Conservation (phyloP, 1,139 yeast genomes). For the Saccharomyces pastorianus region DNA sequence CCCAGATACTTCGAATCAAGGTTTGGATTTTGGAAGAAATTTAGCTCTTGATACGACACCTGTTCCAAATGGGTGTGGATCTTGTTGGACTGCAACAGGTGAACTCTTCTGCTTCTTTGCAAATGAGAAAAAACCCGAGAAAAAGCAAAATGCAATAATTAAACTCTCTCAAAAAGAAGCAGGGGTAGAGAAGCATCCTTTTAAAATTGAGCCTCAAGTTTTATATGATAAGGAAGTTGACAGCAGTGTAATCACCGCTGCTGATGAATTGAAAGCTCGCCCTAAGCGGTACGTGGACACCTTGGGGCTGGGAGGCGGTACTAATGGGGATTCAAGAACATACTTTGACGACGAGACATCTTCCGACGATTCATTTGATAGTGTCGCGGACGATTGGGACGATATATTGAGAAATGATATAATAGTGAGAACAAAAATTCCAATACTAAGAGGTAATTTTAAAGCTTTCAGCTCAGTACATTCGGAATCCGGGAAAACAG, state of each 20-base stretch:
- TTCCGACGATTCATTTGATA: conserved; percentile 32
- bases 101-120: conserved; percentile 74
- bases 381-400: conserved; percentile 37
- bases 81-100: conserved; percentile 76
- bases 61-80: conserved; percentile 89
- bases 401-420: conserved; percentile 35
- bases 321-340: not conserved
- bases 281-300: not conserved
- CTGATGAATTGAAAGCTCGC: conserved; percentile 10
- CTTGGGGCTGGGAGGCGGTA: not conserved
- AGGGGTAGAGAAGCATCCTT: conserved; percentile 7
- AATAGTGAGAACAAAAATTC: conserved; percentile 31
- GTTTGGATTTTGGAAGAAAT: conserved; percentile 13
- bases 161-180: conserved; percentile 40
- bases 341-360: conserved; percentile 28
- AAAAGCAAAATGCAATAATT: conserved; percentile 32
- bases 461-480: conserved; percentile 22
- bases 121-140: conserved; percentile 39
- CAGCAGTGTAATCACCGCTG: conserved; percentile 4
- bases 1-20: conserved; percentile 11
- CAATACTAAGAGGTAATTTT: conserved; percentile 24
- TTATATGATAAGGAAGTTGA: not conserved
- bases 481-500: conserved; percentile 24
- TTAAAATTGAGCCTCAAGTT: not conserved
- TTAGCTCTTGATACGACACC: conserved; percentile 71